Percentiles rank a stretch among this genome's conserved stretches.
phyloP scores from a whole-genome alignment of 1,284 basidiomycete genomes.

The Fomitopsis pinicola region DNA sequence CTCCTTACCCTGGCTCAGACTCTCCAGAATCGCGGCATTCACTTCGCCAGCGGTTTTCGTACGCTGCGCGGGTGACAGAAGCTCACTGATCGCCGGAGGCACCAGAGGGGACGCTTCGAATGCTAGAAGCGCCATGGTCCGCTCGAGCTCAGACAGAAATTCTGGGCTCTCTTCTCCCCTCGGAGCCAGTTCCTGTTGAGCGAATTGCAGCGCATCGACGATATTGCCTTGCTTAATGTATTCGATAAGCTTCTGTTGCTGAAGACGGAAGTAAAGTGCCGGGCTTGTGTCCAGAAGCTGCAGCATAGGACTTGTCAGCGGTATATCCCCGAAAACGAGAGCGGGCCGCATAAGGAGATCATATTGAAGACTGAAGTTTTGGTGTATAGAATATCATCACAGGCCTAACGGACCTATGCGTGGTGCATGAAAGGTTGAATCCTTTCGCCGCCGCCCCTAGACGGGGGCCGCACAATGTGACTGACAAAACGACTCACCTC shows the following conservation, averaged over 20 bases:
- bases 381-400: slow-evolving; percentile 69
- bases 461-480: not conserved
- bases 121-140: slow-evolving; percentile 93
- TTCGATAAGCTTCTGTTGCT: slow-evolving; percentile 94
- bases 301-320: slow-evolving; percentile 10
- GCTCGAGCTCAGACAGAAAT: slow-evolving; percentile 88
- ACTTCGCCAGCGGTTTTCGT: slow-evolving; percentile 92
- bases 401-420: slow-evolving; percentile 78
- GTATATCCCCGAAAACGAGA: slow-evolving; percentile 12
- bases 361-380: slow-evolving; percentile 95
- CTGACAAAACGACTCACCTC: slow-evolving; percentile 69
- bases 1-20: slow-evolving; percentile 87
- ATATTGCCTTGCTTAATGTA: slow-evolving; percentile 83
- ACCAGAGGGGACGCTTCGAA: slow-evolving; percentile 71
- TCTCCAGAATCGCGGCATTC: slow-evolving; percentile 92
- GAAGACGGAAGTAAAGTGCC: slow-evolving; percentile 86
- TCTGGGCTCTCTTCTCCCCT: slow-evolving; percentile 94
- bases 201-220: slow-evolving; percentile 83
- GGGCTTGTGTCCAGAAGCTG: slow-evolving; percentile 96
- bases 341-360: slow-evolving; percentile 36
- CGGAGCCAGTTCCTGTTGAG: slow-evolving; percentile 90
- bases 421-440: slow-evolving; percentile 99
- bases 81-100: slow-evolving; percentile 68
- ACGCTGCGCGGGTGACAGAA: slow-evolving; percentile 84
- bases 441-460: slow-evolving; percentile 35